Evolutionary conservation across 2,329 filamentous ascomycete genomes (phyloP).

Genomic region (Dryadomyces quercus-mongolicae): DNA sequence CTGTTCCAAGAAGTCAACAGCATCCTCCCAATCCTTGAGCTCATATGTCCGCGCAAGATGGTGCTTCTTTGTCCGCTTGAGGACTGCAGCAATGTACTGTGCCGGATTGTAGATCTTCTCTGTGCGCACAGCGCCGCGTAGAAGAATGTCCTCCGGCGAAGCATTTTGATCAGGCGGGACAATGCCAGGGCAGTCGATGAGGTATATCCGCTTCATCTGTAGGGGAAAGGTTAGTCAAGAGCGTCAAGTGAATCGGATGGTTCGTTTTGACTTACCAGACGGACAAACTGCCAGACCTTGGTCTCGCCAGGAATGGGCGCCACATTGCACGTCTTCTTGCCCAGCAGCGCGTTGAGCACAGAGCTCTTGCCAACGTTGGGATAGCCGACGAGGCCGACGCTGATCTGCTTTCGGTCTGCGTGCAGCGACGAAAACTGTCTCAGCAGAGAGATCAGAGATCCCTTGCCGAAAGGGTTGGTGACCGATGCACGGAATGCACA

Average conservation of each 20-base stretch:
- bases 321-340: conserved; percentile 87
- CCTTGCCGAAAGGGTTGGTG: conserved; percentile 94
- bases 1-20: conserved; percentile 74
- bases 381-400: conserved; percentile 63
- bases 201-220: conserved; percentile 63
- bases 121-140: conserved; percentile 83
- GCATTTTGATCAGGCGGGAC: conserved; percentile 81
- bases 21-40: conserved; percentile 63
- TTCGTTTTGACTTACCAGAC: conserved; percentile 20
- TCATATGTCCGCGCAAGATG: conserved; percentile 93
- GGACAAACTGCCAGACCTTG: conserved; percentile 48
- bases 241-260: neutral
- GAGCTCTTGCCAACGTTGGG: conserved; percentile 94
- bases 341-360: conserved; percentile 86
- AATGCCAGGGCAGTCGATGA: conserved; percentile 95
- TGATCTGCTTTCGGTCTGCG: conserved; percentile 61
- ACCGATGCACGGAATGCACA: conserved; percentile 90
- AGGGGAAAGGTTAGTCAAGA: neutral
- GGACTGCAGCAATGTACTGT: conserved; percentile 80
- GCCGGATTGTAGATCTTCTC: conserved; percentile 92
- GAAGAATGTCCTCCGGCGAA: conserved; percentile 73
- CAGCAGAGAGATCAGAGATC: conserved; percentile 80
- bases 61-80: conserved; percentile 68
- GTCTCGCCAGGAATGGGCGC: conserved; percentile 90
- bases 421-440: conserved; percentile 77